These are phyloP conservation scores for Dryadomyces sulphureus DNA, from an alignment of 2,329 filamentous ascomycete species.

Conservation along the genomic window DNA sequence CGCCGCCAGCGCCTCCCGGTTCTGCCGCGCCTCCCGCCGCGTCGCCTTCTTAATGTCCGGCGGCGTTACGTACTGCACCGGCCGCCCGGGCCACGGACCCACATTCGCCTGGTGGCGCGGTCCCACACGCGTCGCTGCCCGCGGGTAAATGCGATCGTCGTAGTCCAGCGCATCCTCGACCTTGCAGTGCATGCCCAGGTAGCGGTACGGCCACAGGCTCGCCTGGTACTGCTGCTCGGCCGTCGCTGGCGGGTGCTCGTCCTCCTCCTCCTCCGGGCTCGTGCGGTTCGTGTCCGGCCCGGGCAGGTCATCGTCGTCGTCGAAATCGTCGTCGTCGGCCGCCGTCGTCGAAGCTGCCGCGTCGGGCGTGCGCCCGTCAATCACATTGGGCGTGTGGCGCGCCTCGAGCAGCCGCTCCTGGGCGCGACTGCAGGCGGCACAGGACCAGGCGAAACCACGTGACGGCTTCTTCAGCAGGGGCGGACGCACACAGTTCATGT, in stretches of 20 bases:
- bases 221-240: slow-evolving; percentile 84
- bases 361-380: slow-evolving; percentile 47
- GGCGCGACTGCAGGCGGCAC: slow-evolving; percentile 87
- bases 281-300: slow-evolving; percentile 43
- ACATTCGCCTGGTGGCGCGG: slow-evolving; percentile 85
- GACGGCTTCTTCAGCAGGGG: slow-evolving; percentile 91
- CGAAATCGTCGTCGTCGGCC: slow-evolving; percentile 48
- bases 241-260: slow-evolving; percentile 44
- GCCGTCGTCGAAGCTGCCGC: slow-evolving; percentile 26
- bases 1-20: slow-evolving; percentile 66
- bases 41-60: slow-evolving; percentile 74
- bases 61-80: slow-evolving; percentile 82
- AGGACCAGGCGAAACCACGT: slow-evolving; percentile 95
- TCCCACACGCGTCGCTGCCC: slow-evolving; percentile 82
- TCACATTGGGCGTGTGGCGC: slow-evolving; percentile 64
- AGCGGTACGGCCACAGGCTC: slow-evolving; percentile 91
- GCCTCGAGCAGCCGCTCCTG: slow-evolving; percentile 88
- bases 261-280: slow-evolving; percentile 47
- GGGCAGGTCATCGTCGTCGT: slow-evolving; percentile 56
- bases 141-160: slow-evolving; percentile 92
- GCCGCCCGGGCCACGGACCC: slow-evolving; percentile 67
- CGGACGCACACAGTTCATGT: slow-evolving; percentile 95
- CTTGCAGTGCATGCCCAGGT: slow-evolving; percentile 87
- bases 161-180: slow-evolving; percentile 93
- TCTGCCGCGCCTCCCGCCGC: slow-evolving; percentile 62